Evolutionary conservation across 257 asterid genomes (phyloP), one percentile per base, ranked within the genome.

Genomic region (Leptodermis oblonga): DNA sequence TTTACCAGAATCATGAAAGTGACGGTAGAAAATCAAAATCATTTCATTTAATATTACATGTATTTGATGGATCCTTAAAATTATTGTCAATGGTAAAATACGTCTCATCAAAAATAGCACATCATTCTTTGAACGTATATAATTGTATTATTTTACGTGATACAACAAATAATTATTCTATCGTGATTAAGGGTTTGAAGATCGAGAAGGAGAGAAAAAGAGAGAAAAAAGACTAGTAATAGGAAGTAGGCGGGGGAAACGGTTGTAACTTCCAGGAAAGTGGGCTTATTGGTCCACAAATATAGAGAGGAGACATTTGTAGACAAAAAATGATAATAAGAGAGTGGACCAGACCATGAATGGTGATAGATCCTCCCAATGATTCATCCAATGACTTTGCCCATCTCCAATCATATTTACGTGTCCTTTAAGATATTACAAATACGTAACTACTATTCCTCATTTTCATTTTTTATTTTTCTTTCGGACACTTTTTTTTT

Each of bases 381-480:
- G 72, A 84, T 81, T 75, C 83, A 70, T 39, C 68, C 62, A 42
- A 76, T 53, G 84, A 79, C 82, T 78, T 74, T 62, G 49, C 45
- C 56, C 61, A 76, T 26, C 30, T 48, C 82, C 82, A 81, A 79
- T 79, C 83, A 79, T 79, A 53, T 37, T 72, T 67, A 69, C 88
- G 84, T 81, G 84, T 81, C 74, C 25, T 22, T 31, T 30, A 81
- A 79, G 78, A 67, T n/a, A n/a, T n/a, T n/a, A n/a, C n/a, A n/a
- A 69, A 73, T 49, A 25, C 23, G n/a, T 17, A 36, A 18, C n/a
- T 33, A 10, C 65, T 33, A 22, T 41, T 53, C 33, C 33, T 22
- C 30, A n/a, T 30, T 54, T 11, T 45, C 36, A 14, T 12, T 39
- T 20, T 51, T 10, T 52, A 13, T 25, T 72, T 18, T 33, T 22